Conservation (phyloP, 2,329 filamentous ascomycete species). For the Ceratocystis colombiana region DNA sequence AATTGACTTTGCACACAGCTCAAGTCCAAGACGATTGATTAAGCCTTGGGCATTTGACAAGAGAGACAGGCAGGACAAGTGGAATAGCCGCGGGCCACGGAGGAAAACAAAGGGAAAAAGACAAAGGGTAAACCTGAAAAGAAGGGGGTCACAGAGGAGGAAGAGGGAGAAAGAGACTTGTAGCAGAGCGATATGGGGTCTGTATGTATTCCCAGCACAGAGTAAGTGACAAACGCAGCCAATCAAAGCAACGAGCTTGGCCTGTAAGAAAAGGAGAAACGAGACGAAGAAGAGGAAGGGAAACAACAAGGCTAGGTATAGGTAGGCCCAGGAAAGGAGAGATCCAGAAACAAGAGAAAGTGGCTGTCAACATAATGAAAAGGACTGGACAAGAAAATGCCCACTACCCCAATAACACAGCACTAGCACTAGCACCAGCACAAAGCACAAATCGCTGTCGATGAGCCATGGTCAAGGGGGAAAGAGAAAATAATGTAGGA, state of each 20-base stretch:
- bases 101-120: not conserved
- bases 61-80: not conserved
- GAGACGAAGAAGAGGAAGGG: slow-evolving; percentile 7
- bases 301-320: slow-evolving; percentile 6
- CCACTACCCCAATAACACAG: slow-evolving; percentile 4
- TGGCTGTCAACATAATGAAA: slow-evolving; percentile 11
- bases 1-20: not conserved
- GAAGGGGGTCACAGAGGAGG: slow-evolving; percentile 16
- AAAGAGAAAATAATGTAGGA: slow-evolving; percentile 9
- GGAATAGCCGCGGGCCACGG: not conserved
- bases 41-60: not conserved
- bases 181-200: not conserved
- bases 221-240: slow-evolving; percentile 1
- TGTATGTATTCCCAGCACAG: slow-evolving; percentile 1
- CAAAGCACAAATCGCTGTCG: not conserved
- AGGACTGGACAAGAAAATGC: not conserved
- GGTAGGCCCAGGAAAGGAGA: slow-evolving; percentile 13
- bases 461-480: slow-evolving; percentile 12
- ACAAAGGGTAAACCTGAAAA: not conserved
- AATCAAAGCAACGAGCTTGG: slow-evolving; percentile 2
- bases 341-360: slow-evolving; percentile 14
- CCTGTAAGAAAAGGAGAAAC: slow-evolving; percentile 15
- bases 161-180: slow-evolving; percentile 7
- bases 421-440: too few relatives aligned
- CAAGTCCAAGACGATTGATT: slow-evolving; percentile 3